These are phyloP conservation scores for Coccomyxa subellipsoidea DNA, from an alignment of 163 green algal genomes.

Conservation along the genomic window DNA sequence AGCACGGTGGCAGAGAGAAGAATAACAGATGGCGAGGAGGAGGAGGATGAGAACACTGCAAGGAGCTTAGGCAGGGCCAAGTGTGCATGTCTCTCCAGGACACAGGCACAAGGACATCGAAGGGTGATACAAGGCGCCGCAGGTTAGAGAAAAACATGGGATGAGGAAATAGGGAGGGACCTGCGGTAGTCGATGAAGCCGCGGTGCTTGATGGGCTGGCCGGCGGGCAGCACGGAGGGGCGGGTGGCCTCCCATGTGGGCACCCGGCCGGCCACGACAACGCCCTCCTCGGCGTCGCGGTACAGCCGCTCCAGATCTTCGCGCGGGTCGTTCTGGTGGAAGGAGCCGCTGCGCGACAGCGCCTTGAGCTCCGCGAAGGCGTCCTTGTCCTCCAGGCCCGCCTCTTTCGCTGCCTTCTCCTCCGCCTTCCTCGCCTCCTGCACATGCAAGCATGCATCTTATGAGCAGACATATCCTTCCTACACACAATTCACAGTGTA, in stretches of 20 bases:
- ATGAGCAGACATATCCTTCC: no score
- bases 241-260: constrained; percentile 63
- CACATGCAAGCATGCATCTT: no score
- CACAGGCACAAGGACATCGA: no score
- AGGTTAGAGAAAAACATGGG: no score
- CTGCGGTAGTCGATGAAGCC: constrained; percentile 89
- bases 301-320: constrained; percentile 41
- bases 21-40: no score
- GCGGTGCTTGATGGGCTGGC: constrained; percentile 58
- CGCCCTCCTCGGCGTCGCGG: constrained; percentile 41
- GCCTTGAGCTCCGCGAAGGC: constrained; percentile 81
- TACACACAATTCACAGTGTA: no score
- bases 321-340: not conserved
- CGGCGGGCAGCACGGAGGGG: constrained; percentile 48
- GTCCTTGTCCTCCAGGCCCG: constrained; percentile 44
- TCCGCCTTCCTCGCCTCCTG: constrained; percentile 21
- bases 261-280: constrained; percentile 56
- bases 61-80: no score
- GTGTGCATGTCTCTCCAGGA: no score
- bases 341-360: not conserved
- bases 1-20: no score
- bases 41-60: no score
- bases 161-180: not conserved
- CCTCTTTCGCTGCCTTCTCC: constrained; percentile 28
- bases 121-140: no score